Base-by-base conservation (phyloP, 768 basidiomycete genomes). In the Pleurotus ostreatus region DNA sequence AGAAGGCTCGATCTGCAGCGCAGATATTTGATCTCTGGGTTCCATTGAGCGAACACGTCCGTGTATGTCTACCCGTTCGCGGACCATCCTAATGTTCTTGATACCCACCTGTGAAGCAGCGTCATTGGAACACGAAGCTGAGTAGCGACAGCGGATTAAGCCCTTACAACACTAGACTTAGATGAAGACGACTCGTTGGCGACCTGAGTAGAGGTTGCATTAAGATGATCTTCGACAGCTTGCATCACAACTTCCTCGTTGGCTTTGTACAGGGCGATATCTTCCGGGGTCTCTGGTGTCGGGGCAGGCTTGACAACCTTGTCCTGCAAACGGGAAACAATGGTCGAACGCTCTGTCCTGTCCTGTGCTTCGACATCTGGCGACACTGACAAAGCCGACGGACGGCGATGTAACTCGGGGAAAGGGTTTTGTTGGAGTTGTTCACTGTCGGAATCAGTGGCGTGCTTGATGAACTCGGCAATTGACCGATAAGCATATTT, bases 21-120 rank as follows among this genome's bases (percentile, higher is more conserved):
- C 82, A 4, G 70, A 64, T 5, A 93, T 70, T 6, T 85, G 77
- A 8, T 74, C 72, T 43, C 69, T 67, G 0, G 81, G 73, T 61
- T 93, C 90, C 76, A 93, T 81, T 0, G 81, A 74, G 30, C 91
- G 78, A 4, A 80, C 70, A 5, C 69, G 65, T 0, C 90, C 90
- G 25, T 75, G 69, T 4, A 83, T 76, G 57, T 86, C 77, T 15
- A 92, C 85, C 13, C 92, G 78, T 66, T 93, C 89, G 6, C 91
- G 80, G 60, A 92, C 81, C 81, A 92, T 79, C 12, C 66, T 15
- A 9, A 74, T 63, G 15, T 65, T 62, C 12, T 65, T 57, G 18
- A 72, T 60, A 51, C 68, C 68, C 44, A 61, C 25, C 61, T 65
- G 25, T n/a, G 4, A 11, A 9, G 8, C 11, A 34, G 30, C 30